phyloP scores from a whole-genome alignment of 805 yeast genomes.

The Candida mattraensis region DNA sequence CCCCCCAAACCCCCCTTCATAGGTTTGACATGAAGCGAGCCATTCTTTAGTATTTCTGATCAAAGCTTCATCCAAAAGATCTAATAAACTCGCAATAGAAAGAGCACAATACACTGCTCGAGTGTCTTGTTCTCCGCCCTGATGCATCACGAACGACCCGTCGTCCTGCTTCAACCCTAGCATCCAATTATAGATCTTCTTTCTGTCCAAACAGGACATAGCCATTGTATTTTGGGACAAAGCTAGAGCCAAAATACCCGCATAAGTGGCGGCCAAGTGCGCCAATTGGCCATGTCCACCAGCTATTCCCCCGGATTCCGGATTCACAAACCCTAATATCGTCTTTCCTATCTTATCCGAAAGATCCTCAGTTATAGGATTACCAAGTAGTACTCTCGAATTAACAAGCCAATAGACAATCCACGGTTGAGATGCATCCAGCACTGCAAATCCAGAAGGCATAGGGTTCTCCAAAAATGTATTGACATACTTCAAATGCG shows the following conservation, averaged over 20 bases:
- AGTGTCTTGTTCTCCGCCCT: slow-evolving; percentile 80
- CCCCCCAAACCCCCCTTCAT: slow-evolving; percentile 95
- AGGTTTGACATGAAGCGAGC: slow-evolving; percentile 74
- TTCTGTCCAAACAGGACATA: slow-evolving; percentile 47
- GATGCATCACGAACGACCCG: slow-evolving; percentile 78
- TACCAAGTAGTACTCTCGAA: slow-evolving; percentile 44
- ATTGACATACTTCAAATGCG: slow-evolving; percentile 46
- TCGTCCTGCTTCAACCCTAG: slow-evolving; percentile 57
- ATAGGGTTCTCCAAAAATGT: slow-evolving; percentile 42
- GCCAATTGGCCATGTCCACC: slow-evolving; percentile 85
- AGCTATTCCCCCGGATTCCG: slow-evolving; percentile 65
- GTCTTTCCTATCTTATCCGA: slow-evolving; percentile 27
- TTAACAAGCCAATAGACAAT: slow-evolving; percentile 80
- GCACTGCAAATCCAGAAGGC: slow-evolving; percentile 49
- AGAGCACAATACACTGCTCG: slow-evolving; percentile 87
- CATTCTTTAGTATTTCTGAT: slow-evolving; percentile 53
- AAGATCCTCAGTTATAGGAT: slow-evolving; percentile 20
- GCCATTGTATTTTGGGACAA: slow-evolving; percentile 42
- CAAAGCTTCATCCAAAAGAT: slow-evolving; percentile 62
- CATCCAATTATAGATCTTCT: slow-evolving; percentile 61
- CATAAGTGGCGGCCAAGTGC: slow-evolving; percentile 84
- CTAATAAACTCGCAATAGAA: slow-evolving; percentile 65
- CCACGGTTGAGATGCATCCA: slow-evolving; percentile 96
- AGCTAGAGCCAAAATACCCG: slow-evolving; percentile 65
- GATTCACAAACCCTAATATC: slow-evolving; percentile 32